Conservation (phyloP, 2,329 filamentous ascomycete species). For the Fusarium dlaminii region DNA sequence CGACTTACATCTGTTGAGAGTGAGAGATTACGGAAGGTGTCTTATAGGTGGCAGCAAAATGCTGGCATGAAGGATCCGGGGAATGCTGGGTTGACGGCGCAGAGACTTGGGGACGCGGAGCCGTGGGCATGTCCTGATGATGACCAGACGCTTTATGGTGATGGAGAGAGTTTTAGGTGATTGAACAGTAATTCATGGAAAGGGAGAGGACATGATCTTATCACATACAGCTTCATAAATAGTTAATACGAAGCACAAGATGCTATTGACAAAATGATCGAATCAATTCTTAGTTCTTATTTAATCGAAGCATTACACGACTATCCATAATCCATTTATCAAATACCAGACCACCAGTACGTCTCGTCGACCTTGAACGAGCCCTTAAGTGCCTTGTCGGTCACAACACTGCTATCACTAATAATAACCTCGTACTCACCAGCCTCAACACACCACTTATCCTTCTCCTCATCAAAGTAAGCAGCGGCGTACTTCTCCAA, state of each 20-base stretch:
- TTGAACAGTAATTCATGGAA: neutral
- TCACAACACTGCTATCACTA: constrained; percentile 63
- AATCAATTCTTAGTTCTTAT: neutral
- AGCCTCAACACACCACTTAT: constrained; percentile 72
- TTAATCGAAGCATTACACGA: neutral
- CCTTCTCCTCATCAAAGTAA: constrained; percentile 75
- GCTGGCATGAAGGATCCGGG: constrained; percentile 62
- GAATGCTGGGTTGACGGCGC: constrained; percentile 54
- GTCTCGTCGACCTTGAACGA: constrained; percentile 68
- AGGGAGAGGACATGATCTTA: neutral
- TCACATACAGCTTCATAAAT: too few relatives aligned
- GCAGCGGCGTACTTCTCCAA: constrained; percentile 72
- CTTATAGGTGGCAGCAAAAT: constrained; percentile 65
- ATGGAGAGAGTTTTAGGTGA: neutral
- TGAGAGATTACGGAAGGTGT: constrained; percentile 63
- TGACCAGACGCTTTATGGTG: neutral
- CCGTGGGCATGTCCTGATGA: constrained; percentile 23
- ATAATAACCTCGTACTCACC: constrained; percentile 73
- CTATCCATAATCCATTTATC: neutral
- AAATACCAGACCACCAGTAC: constrained; percentile 72
- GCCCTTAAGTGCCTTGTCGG: constrained; percentile 58
- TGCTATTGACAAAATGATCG: neutral
- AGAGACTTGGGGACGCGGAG: constrained; percentile 31
- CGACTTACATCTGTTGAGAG: constrained; percentile 62
- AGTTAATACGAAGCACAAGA: neutral